Percentiles rank a stretch among this genome's conserved stretches.
These are phyloP conservation scores for Syzygium syzygioides DNA, from an alignment of 441 rosid genomes.

Conservation along the genomic window DNA sequence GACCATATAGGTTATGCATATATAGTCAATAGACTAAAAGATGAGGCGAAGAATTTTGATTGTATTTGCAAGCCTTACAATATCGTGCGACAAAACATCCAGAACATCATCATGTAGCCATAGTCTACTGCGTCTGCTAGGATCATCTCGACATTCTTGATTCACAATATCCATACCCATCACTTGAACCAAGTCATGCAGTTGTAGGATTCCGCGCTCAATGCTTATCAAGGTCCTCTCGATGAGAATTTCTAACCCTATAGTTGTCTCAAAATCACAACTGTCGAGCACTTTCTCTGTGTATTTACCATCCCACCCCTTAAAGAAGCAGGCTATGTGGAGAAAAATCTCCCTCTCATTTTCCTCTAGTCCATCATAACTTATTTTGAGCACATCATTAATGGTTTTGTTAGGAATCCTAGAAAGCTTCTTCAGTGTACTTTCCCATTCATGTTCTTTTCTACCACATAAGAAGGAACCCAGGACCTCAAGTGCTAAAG, in stretches of 20 bases:
- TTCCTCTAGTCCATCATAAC: no score
- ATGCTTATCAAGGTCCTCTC: neutral
- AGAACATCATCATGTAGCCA: fast-evolving
- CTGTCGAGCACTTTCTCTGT: neutral
- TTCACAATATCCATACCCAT: neutral
- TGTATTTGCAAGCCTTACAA: neutral
- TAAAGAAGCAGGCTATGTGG: no score
- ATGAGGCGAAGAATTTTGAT: neutral
- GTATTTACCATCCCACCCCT: neutral
- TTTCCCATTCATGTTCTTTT: no score
- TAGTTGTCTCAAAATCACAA: neutral
- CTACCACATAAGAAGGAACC: no score
- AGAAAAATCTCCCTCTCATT: no score
- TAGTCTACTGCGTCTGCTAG: neutral
- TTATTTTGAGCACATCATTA: no score
- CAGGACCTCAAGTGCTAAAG: fast-evolving
- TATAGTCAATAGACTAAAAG: neutral
- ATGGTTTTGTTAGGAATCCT: no score
- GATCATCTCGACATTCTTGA: neutral
- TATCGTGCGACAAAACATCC: fast-evolving
- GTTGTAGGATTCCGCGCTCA: neutral
- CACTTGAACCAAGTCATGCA: neutral
- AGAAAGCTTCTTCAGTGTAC: fast-evolving
- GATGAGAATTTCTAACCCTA: neutral
- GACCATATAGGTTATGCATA: neutral